Evolutionary conservation across 2,329 filamentous ascomycete species (phyloP).

Genomic region (Orbilia brochopaga): DNA sequence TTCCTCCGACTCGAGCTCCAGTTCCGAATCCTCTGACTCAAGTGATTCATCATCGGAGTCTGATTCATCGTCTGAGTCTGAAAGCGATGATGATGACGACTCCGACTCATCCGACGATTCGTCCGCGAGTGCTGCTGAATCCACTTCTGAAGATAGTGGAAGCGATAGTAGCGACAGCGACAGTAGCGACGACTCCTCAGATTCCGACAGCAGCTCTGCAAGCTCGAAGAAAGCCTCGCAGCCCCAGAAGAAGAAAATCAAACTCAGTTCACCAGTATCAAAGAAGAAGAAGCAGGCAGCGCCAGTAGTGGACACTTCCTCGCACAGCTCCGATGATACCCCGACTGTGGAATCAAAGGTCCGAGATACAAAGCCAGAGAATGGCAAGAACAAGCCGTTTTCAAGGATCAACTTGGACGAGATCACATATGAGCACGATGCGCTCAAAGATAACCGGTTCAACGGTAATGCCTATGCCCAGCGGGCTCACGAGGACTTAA

Average conservation of each 20-base stretch:
- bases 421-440: conserved; percentile 52
- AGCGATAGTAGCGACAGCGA: conserved; percentile 39
- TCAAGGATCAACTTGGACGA: conserved; percentile 66
- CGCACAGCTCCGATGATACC: conserved; percentile 65
- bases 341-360: background rate
- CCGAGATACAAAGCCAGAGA: conserved; percentile 11
- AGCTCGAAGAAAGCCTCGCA: conserved; percentile 54
- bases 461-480: conserved; percentile 87
- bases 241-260: conserved; percentile 59
- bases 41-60: conserved; percentile 51
- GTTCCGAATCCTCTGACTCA: conserved; percentile 47
- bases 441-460: conserved; percentile 69
- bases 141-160: conserved; percentile 59
- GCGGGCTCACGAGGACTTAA: conserved; percentile 83
- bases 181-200: conserved; percentile 24
- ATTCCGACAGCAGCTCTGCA: conserved; percentile 51
- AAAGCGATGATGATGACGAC: conserved; percentile 57
- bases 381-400: conserved; percentile 64
- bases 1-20: conserved; percentile 54
- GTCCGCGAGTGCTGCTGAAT: conserved; percentile 59
- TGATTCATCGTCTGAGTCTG: conserved; percentile 47
- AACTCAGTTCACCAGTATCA: conserved; percentile 12
- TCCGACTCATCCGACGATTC: conserved; percentile 60
- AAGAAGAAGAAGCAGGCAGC: conserved; percentile 53
- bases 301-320: conserved; percentile 52